Conservation (phyloP, 1,139 yeast species). For the Taiozyma sp. region DNA sequence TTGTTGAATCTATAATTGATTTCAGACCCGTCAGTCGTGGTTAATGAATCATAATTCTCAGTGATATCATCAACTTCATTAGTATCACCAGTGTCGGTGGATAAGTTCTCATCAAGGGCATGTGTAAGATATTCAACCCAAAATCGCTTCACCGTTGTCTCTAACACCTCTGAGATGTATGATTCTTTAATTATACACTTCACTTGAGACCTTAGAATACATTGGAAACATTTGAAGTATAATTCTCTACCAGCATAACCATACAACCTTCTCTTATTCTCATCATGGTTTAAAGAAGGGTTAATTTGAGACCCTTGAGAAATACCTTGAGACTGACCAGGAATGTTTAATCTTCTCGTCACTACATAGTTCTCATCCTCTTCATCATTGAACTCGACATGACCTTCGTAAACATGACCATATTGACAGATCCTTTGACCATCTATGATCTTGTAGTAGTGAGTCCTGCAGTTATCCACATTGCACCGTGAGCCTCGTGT, state of each 20-base stretch:
- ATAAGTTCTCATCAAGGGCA: neutral
- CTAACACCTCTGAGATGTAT: conserved; percentile 33
- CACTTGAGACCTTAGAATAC: conserved; percentile 45
- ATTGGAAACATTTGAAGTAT: conserved; percentile 49
- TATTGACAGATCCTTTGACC: conserved; percentile 82
- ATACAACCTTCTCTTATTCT: conserved; percentile 28
- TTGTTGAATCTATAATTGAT: conserved; percentile 8
- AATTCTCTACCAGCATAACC: conserved; percentile 50
- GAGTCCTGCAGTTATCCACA: conserved; percentile 79
- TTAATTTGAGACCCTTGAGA: conserved; percentile 11
- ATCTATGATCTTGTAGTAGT: conserved; percentile 62
- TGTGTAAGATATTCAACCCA: conserved; percentile 37
- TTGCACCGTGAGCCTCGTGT: conserved; percentile 75
- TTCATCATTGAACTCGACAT: conserved; percentile 72
- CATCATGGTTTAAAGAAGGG: conserved; percentile 4
- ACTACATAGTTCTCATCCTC: conserved; percentile 46
- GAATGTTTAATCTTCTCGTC: conserved; percentile 52
- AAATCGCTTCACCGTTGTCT: conserved; percentile 39
- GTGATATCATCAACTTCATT: neutral
- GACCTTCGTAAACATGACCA: conserved; percentile 86
- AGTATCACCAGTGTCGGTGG: neutral
- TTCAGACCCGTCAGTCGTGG: conserved; percentile 1
- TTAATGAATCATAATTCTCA: neutral
- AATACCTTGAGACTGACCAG: conserved; percentile 28
- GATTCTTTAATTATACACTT: conserved; percentile 31